Conservation (phyloP, 1,284 basidiomycete species). For the Irpex lacteus region DNA sequence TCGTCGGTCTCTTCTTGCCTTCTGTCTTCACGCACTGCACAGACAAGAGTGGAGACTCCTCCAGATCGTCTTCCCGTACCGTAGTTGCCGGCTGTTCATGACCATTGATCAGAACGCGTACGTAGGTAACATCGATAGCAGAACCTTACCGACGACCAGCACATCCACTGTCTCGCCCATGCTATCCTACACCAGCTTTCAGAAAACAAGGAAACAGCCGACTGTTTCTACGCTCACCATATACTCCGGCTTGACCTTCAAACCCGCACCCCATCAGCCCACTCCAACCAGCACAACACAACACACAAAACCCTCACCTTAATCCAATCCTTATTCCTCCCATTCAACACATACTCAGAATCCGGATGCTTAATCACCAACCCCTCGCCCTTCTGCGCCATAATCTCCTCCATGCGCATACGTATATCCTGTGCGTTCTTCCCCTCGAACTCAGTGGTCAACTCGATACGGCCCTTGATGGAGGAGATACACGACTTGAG, state of each 20-base stretch:
- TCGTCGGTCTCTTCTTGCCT: slow-evolving; percentile 45
- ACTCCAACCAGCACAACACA: background rate
- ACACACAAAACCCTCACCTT: slow-evolving; percentile 48
- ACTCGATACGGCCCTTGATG: slow-evolving; percentile 78
- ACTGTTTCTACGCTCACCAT: slow-evolving; percentile 56
- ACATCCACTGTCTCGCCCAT: slow-evolving; percentile 90
- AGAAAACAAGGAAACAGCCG: background rate
- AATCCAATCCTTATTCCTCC: slow-evolving; percentile 87
- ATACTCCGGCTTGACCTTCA: slow-evolving; percentile 86
- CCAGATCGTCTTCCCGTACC: slow-evolving; percentile 72
- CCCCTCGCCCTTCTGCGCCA: slow-evolving; percentile 85
- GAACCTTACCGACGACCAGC: slow-evolving; percentile 71
- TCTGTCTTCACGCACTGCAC: slow-evolving; percentile 74
- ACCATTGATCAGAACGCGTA: background rate
- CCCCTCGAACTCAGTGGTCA: slow-evolving; percentile 68
- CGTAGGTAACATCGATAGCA: background rate
- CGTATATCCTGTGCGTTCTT: slow-evolving; percentile 80
- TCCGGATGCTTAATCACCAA: slow-evolving; percentile 86
- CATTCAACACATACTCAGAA: slow-evolving; percentile 80
- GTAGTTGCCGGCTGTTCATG: slow-evolving; percentile 61
- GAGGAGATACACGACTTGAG: slow-evolving; percentile 59
- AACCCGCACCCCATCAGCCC: background rate
- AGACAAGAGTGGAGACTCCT: slow-evolving; percentile 78
- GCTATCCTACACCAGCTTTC: slow-evolving; percentile 55
- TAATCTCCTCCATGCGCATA: slow-evolving; percentile 73